These are phyloP conservation scores for Tylopilus balloui DNA, from an alignment of 768 basidiomycete genomes.

Conservation along the genomic window DNA sequence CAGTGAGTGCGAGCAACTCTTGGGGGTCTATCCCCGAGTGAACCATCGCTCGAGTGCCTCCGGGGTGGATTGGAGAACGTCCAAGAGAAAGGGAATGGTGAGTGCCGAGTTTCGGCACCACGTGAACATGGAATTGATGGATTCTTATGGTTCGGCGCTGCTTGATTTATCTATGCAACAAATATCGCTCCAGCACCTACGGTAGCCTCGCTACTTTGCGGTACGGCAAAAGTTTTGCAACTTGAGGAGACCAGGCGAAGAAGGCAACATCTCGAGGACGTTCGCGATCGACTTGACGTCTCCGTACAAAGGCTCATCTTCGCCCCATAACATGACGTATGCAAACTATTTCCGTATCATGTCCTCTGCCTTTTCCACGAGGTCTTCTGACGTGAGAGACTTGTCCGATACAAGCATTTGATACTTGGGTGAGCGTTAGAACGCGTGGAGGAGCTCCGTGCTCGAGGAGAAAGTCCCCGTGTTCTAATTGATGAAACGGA, in stretches of 20 bases:
- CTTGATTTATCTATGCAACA: slow-evolving; percentile 30
- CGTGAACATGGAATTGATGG: slow-evolving; percentile 31
- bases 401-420: slow-evolving; percentile 10
- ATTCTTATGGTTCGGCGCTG: slow-evolving; percentile 29
- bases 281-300: slow-evolving; percentile 11
- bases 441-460: slow-evolving; percentile 14
- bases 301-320: slow-evolving; percentile 24
- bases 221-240: slow-evolving; percentile 21
- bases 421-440: slow-evolving; percentile 12
- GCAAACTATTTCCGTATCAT: slow-evolving; percentile 22
- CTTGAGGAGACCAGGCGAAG: slow-evolving; percentile 18
- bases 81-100: slow-evolving; percentile 29
- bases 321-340: slow-evolving; percentile 27
- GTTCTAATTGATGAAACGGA: slow-evolving; percentile 20
- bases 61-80: slow-evolving; percentile 12
- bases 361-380: slow-evolving; percentile 12
- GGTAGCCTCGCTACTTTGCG: slow-evolving; percentile 16
- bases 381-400: slow-evolving; percentile 1
- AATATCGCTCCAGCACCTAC: slow-evolving; percentile 30
- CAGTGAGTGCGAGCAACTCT: slow-evolving; percentile 25
- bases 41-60: slow-evolving; percentile 24
- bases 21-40: slow-evolving; percentile 27
- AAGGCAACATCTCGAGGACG: slow-evolving; percentile 17
- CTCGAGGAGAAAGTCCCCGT: slow-evolving; percentile 19
- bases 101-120: slow-evolving; percentile 30